Evolutionary conservation across 768 basidiomycete species (phyloP).

Genomic region (Hypholoma sublateritium): DNA sequence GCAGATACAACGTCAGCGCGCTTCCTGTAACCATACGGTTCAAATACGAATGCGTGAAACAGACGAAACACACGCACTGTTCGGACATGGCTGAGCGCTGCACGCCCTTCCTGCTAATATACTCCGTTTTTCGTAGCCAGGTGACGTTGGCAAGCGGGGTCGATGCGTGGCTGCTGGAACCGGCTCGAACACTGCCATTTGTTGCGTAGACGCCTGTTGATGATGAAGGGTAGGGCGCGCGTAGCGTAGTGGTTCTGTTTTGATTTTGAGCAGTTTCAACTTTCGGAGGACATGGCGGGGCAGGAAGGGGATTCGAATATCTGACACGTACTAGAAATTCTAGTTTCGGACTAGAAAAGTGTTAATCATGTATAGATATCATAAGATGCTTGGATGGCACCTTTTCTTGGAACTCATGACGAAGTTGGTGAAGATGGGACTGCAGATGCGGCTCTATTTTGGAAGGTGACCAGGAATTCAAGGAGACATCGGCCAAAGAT

Average conservation of each 20-base stretch:
- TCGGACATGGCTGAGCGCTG: slow-evolving; percentile 48
- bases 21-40: slow-evolving; percentile 38
- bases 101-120: slow-evolving; percentile 64
- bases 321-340: slow-evolving; percentile 93
- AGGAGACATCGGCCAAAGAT: slow-evolving; percentile 76
- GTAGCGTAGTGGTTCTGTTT: slow-evolving; percentile 88
- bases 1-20: slow-evolving; percentile 41
- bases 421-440: background rate
- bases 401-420: slow-evolving; percentile 27
- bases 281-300: slow-evolving; percentile 97
- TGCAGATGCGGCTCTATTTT: slow-evolving; percentile 25
- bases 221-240: slow-evolving; percentile 67
- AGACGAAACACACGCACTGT: slow-evolving; percentile 41
- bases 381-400: slow-evolving; percentile 5
- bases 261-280: slow-evolving; percentile 87
- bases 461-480: slow-evolving; percentile 83
- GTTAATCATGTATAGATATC: background rate
- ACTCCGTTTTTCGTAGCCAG: slow-evolving; percentile 93
- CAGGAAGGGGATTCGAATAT: slow-evolving; percentile 90
- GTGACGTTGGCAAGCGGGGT: slow-evolving; percentile 68
- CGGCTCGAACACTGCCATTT: slow-evolving; percentile 32
- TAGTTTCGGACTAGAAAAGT: slow-evolving; percentile 53
- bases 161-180: slow-evolving; percentile 32
- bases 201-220: slow-evolving; percentile 43
- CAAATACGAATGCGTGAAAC: background rate